phyloP scores from a whole-genome alignment of 805 yeast genomes.

The Zygoascus ofunaensis region DNA sequence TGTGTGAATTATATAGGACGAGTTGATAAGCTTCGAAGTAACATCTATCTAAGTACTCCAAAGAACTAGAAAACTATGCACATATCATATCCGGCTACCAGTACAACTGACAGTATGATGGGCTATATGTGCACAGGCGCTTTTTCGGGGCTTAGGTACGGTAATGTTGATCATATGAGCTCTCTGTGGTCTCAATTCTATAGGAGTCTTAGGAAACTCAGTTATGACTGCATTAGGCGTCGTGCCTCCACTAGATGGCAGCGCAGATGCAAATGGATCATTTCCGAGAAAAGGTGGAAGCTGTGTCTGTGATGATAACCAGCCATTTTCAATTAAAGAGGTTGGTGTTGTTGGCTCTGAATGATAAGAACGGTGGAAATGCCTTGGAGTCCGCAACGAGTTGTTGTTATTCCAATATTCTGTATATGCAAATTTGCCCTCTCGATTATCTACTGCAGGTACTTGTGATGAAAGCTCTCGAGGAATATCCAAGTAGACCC shows the following conservation, averaged over 20 bases:
- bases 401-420: no score
- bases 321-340: background rate
- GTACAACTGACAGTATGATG: no score
- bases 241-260: background rate
- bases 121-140: no score
- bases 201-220: background rate
- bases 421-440: no score
- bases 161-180: slow-evolving; percentile 4
- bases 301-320: background rate
- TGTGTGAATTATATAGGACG: no score
- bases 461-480: background rate
- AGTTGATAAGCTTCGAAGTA: no score
- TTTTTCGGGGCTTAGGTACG: background rate
- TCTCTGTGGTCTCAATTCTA: background rate
- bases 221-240: background rate
- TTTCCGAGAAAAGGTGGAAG: background rate
- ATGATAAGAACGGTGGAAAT: background rate
- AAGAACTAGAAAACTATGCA: no score
- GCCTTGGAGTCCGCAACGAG: no score
- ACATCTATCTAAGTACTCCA: no score
- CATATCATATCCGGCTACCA: no score
- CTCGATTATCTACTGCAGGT: background rate
- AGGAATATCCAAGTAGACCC: background rate
- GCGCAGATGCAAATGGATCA: background rate
- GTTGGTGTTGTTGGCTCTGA: background rate